A percentile compares a stretch with the other conserved stretches of the same genome.
Evolutionary conservation across 2,329 filamentous ascomycete genomes (phyloP).

Genomic region (Cladosporium sp.): DNA sequence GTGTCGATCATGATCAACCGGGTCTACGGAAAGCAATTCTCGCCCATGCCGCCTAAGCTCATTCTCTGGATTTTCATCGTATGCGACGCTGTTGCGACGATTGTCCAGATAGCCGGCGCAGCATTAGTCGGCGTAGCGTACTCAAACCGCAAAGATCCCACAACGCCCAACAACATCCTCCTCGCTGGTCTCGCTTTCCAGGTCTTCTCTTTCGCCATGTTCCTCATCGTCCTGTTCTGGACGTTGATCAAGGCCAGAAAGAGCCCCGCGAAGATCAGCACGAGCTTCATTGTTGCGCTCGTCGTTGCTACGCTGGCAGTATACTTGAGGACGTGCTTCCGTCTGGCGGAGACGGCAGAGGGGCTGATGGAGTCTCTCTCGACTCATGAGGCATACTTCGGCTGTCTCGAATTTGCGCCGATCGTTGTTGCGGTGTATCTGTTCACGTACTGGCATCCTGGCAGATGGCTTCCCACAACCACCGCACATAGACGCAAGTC

Average conservation of each 20-base stretch:
- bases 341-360: conserved; percentile 51
- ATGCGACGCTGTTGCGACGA: conserved; percentile 50
- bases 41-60: conserved; percentile 42
- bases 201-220: conserved; percentile 48
- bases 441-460: conserved; percentile 44
- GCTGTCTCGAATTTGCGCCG: conserved; percentile 50
- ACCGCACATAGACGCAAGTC: conserved; percentile 1
- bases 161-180: conserved; percentile 51
- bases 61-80: conserved; percentile 53
- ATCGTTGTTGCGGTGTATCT: conserved; percentile 48
- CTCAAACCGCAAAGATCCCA: conserved; percentile 47
- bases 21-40: conserved; percentile 39
- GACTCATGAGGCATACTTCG: conserved; percentile 51
- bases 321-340: conserved; percentile 50
- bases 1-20: conserved; percentile 46
- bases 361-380: conserved; percentile 44
- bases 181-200: conserved; percentile 53
- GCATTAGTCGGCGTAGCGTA: conserved; percentile 49
- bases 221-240: conserved; percentile 40
- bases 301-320: conserved; percentile 44
- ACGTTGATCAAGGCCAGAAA: conserved; percentile 39
- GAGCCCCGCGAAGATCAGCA: conserved; percentile 28
- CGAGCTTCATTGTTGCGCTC: conserved; percentile 41
- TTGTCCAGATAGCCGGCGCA: conserved; percentile 51
- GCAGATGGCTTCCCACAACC: conserved; percentile 28